Conservation (phyloP, 139 green algal genomes). For the Chlorella sorokiniana region DNA sequence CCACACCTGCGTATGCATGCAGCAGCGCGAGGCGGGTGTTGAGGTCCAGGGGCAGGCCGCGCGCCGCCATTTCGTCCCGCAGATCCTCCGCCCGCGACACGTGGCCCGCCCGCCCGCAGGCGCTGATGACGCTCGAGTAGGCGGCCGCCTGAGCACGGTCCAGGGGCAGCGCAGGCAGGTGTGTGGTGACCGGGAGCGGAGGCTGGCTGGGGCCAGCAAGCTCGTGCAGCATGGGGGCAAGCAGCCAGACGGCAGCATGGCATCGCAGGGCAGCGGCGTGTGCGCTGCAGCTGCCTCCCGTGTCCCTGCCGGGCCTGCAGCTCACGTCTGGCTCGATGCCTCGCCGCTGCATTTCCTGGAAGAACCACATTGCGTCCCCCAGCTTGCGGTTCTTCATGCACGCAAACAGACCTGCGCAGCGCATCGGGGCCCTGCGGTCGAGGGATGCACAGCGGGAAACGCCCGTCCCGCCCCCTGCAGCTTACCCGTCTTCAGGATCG, state of each 20-base stretch:
- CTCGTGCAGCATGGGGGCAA: too few relatives aligned
- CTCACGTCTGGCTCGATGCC: slow-evolving; percentile 37
- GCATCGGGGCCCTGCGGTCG: not conserved
- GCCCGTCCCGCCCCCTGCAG: not conserved
- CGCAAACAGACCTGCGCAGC: slow-evolving; percentile 18
- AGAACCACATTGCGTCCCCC: slow-evolving; percentile 42
- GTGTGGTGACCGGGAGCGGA: not conserved
- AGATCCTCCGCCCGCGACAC: slow-evolving; percentile 2
- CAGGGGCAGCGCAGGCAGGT: not conserved
- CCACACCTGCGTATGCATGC: slow-evolving; percentile 9
- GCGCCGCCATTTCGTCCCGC: slow-evolving; percentile 17
- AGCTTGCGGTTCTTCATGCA: slow-evolving; percentile 37
- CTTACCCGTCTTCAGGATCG: not conserved
- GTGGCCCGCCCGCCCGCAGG: slow-evolving; percentile 22
- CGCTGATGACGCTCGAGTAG: slow-evolving; percentile 31
- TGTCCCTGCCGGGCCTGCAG: not conserved
- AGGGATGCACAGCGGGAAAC: not conserved
- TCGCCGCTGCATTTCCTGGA: slow-evolving; percentile 30
- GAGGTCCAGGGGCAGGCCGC: slow-evolving; percentile 1
- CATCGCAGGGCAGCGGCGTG: too few relatives aligned
- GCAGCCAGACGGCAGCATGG: too few relatives aligned
- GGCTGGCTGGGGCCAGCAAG: not conserved
- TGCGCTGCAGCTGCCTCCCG: not conserved
- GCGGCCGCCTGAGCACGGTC: not conserved
- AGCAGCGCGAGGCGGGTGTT: slow-evolving; percentile 40